Conservation (phyloP, 805 yeast genomes). For the Kodamaea restingae region DNA sequence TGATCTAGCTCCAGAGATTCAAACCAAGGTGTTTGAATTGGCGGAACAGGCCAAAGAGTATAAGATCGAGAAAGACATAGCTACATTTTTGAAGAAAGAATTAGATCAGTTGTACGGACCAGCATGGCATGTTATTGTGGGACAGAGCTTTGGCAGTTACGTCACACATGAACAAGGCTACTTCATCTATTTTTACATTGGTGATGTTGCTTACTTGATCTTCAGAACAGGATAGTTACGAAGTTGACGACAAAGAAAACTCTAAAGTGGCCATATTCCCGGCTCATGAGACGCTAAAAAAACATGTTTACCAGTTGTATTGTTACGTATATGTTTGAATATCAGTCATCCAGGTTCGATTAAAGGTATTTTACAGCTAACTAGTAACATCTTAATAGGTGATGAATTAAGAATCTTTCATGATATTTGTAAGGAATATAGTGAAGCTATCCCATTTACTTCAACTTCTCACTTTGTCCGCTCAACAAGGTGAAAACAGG, state of each 20-base stretch:
- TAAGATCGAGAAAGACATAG: constrained; percentile 57
- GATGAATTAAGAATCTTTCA: too few relatives aligned
- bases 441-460: too few relatives aligned
- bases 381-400: too few relatives aligned
- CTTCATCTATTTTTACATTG: constrained; percentile 69
- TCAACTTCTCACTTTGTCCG: constrained; percentile 63
- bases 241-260: background rate
- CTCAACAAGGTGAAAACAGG: constrained; percentile 86
- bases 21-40: constrained; percentile 45
- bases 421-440: too few relatives aligned
- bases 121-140: constrained; percentile 81
- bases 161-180: constrained; percentile 76
- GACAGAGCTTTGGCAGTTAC: constrained; percentile 73
- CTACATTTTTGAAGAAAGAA: constrained; percentile 60
- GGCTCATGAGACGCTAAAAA: too few relatives aligned
- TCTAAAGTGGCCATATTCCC: background rate
- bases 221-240: constrained; percentile 58
- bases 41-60: constrained; percentile 42
- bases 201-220: constrained; percentile 60
- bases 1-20: constrained; percentile 50
- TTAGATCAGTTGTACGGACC: constrained; percentile 62
- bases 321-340: too few relatives aligned
- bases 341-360: too few relatives aligned
- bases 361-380: too few relatives aligned
- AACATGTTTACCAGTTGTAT: too few relatives aligned